Percentiles rank a stretch among this genome's conserved stretches.
Conservation (phyloP, 2,329 filamentous ascomycete species). For the Myriosclerotinia duriaeana region DNA sequence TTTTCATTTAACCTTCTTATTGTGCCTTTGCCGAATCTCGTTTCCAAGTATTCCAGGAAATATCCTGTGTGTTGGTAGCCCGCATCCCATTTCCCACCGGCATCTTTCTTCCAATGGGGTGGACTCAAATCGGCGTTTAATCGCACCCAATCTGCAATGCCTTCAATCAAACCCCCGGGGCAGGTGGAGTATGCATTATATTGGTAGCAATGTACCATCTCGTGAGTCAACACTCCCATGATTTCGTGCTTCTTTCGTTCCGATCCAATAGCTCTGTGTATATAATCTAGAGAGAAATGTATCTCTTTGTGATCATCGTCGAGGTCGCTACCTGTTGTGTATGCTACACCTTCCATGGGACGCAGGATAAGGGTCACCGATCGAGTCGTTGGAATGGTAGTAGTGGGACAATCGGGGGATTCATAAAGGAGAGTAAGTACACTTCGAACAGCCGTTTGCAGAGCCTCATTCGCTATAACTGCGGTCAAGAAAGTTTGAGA, state of each 20-base stretch:
- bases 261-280: conserved; percentile 50
- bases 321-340: conserved; percentile 77
- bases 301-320: conserved; percentile 91
- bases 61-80: conserved; percentile 91
- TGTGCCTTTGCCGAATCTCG: conserved; percentile 58
- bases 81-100: conserved; percentile 69
- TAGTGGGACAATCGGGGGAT: conserved; percentile 45
- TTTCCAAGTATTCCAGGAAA: conserved; percentile 84
- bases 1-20: conserved; percentile 66
- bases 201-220: conserved; percentile 94
- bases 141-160: conserved; percentile 90
- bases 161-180: conserved; percentile 81
- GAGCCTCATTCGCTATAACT: conserved; percentile 60
- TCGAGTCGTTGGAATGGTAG: conserved; percentile 61
- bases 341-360: conserved; percentile 80
- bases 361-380: conserved; percentile 83
- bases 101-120: conserved; percentile 72
- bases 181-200: conserved; percentile 63
- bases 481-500: conserved; percentile 65
- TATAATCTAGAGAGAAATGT: conserved; percentile 78
- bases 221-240: conserved; percentile 80
- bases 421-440: conserved; percentile 74
- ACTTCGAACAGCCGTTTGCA: conserved; percentile 62
- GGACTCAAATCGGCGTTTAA: conserved; percentile 70
- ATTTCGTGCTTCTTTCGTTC: conserved; percentile 61